Conservation (phyloP, 192 early-diverging fungal genomes). For the Ambispora gerdemannii region DNA sequence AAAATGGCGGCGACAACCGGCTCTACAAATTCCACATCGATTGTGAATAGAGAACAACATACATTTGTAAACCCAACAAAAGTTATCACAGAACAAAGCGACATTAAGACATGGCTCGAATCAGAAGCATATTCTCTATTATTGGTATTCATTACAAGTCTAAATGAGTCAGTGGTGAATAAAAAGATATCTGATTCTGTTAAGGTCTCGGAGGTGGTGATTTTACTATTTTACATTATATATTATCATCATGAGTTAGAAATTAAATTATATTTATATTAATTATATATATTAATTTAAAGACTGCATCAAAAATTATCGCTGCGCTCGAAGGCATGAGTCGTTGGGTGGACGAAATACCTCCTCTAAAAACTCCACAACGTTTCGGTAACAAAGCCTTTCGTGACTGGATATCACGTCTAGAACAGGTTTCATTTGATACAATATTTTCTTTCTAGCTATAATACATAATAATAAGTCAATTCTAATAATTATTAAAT, state of each 20-base stretch:
- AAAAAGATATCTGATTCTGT: slow-evolving; percentile 57
- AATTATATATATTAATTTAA: slow-evolving; percentile 13
- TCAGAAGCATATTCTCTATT: slow-evolving; percentile 65
- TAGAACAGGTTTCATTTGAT: slow-evolving; percentile 44
- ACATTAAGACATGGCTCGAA: neutral
- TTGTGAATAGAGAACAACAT: no score
- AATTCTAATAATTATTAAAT: neutral
- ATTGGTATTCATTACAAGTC: slow-evolving; percentile 66
- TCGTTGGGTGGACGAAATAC: slow-evolving; percentile 71
- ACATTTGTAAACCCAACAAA: slow-evolving; percentile 14
- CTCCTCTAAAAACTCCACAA: slow-evolving; percentile 66
- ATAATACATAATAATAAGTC: neutral
- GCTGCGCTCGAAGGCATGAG: slow-evolving; percentile 64
- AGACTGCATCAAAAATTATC: slow-evolving; percentile 52
- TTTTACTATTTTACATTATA: neutral
- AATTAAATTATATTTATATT: neutral
- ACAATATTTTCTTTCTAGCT: neutral
- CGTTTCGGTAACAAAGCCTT: slow-evolving; percentile 95
- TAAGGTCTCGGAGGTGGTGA: slow-evolving; percentile 54
- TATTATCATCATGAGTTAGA: neutral
- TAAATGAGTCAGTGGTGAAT: slow-evolving; percentile 69
- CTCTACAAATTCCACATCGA: no score
- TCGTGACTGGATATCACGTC: slow-evolving; percentile 64
- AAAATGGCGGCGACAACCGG: no score
- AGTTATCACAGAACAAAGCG: slow-evolving; percentile 16